Evolutionary conservation across 768 basidiomycete species (phyloP).

Genomic region (Termitomyces sp.): DNA sequence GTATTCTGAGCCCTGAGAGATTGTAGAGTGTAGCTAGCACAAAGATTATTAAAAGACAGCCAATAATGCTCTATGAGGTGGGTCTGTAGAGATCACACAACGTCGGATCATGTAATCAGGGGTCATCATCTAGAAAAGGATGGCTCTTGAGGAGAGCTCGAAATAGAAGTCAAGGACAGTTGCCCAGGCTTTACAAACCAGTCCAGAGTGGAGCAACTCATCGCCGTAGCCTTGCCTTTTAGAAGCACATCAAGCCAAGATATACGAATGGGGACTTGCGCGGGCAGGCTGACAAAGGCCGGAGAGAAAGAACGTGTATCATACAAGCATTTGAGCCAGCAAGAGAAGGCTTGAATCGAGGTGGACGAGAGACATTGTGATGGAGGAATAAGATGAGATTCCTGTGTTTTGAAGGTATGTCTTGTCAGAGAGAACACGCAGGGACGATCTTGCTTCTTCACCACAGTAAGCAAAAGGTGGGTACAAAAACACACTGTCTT

Average conservation of each 20-base stretch:
- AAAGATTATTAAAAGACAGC: no score
- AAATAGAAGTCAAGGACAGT: background rate
- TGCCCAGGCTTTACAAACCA: background rate
- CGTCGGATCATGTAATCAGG: background rate
- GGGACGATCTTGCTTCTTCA: background rate
- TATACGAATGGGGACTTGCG: background rate
- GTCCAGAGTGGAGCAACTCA: background rate
- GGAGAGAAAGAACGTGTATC: background rate
- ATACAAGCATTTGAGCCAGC: background rate
- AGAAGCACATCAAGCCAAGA: background rate
- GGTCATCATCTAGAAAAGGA: no score
- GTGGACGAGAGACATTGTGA: background rate
- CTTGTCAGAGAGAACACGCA: background rate
- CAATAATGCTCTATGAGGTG: no score
- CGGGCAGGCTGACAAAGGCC: background rate
- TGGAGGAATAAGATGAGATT: background rate
- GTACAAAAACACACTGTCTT: background rate
- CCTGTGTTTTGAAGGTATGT: background rate
- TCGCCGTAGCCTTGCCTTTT: background rate
- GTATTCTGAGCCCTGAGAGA: no score
- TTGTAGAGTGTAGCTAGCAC: no score
- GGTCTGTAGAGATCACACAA: background rate
- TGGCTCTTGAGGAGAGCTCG: background rate
- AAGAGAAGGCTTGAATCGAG: background rate
- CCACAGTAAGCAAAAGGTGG: background rate